A percentile compares a stretch with the other conserved stretches of the same genome.
Evolutionary conservation across 345 rosid genomes (phyloP).

Genomic region (Pugionium cornutum): DNA sequence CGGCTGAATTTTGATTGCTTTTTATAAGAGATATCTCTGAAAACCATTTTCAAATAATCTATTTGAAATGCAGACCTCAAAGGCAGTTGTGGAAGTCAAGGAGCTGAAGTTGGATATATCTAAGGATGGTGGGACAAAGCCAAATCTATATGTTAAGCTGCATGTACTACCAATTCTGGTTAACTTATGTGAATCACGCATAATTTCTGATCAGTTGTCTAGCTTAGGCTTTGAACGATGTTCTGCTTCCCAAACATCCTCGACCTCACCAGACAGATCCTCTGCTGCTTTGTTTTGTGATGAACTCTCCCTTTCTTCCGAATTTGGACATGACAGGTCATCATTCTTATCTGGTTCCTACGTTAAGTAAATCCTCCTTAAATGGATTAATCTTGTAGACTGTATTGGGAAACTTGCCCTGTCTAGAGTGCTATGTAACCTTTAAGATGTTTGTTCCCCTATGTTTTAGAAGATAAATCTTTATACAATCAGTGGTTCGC

Average conservation of each 20-base stretch:
- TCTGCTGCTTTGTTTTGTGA: constrained; percentile 77
- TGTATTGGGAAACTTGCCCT: constrained; percentile 11
- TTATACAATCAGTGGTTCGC: constrained; percentile 20
- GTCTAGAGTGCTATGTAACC: constrained; percentile 8
- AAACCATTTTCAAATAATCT: constrained; percentile 2
- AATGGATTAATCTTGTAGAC: constrained; percentile 5
- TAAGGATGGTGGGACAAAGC: constrained; percentile 73
- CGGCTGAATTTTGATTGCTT: not conserved
- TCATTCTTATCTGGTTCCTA: constrained; percentile 22
- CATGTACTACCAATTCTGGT: constrained; percentile 67
- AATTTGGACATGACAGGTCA: constrained; percentile 89
- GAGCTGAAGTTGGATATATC: constrained; percentile 73
- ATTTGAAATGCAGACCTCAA: constrained; percentile 61
- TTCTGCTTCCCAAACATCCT: constrained; percentile 50
- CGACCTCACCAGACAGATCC: constrained; percentile 54
- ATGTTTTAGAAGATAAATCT: constrained; percentile 8
- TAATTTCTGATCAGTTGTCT: constrained; percentile 57
- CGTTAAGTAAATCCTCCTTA: constrained; percentile 17
- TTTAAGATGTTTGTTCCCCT: constrained; percentile 12
- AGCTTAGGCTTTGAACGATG: constrained; percentile 46
- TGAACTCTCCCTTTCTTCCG: constrained; percentile 72
- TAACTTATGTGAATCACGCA: constrained; percentile 62
- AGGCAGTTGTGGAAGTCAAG: constrained; percentile 67
- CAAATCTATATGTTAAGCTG: constrained; percentile 65
- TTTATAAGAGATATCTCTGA: constrained; percentile 3